These are phyloP conservation scores for Rhizopogon vesiculosus DNA, from an alignment of 768 basidiomycete species.

Conservation along the genomic window DNA sequence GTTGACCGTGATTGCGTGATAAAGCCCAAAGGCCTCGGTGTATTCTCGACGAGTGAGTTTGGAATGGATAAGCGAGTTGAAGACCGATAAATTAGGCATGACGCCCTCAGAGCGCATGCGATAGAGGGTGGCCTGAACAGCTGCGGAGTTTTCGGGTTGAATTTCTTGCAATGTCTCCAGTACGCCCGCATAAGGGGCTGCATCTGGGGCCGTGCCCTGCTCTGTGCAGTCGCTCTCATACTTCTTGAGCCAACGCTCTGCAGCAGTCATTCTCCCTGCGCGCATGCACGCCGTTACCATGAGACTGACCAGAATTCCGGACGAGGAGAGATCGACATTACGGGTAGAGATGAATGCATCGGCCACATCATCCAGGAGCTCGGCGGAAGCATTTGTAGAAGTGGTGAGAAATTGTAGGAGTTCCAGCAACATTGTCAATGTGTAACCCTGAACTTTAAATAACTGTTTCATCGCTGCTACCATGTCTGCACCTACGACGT, in stretches of 20 bases:
- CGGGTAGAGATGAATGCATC: slow-evolving; percentile 15
- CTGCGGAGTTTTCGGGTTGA: slow-evolving; percentile 21
- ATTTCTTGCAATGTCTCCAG: slow-evolving; percentile 32
- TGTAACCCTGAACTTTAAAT: slow-evolving; percentile 14
- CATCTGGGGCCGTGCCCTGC: slow-evolving; percentile 8
- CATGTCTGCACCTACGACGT: not conserved
- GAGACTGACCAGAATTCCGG: slow-evolving; percentile 28
- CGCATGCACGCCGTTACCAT: slow-evolving; percentile 34
- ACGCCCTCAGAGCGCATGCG: slow-evolving; percentile 36
- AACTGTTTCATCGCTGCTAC: slow-evolving; percentile 4
- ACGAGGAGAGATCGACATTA: slow-evolving; percentile 19
- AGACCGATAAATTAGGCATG: slow-evolving; percentile 33
- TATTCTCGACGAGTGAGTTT: slow-evolving; percentile 29
- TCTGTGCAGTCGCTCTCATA: slow-evolving; percentile 18
- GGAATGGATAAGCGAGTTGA: slow-evolving; percentile 44
- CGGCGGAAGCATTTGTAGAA: slow-evolving; percentile 8
- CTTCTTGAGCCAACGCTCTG: slow-evolving; percentile 24
- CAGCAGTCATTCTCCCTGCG: slow-evolving; percentile 24
- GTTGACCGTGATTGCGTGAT: slow-evolving; percentile 32
- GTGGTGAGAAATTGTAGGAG: slow-evolving; percentile 17
- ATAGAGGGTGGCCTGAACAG: slow-evolving; percentile 32
- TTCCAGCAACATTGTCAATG: slow-evolving; percentile 20
- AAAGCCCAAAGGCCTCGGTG: slow-evolving; percentile 38
- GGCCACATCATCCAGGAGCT: slow-evolving; percentile 18
- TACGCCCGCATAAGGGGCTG: slow-evolving; percentile 34